Evolutionary conservation across 176 grass and related monocot species (phyloP).

Genomic region (Oropetium thomaeum): DNA sequence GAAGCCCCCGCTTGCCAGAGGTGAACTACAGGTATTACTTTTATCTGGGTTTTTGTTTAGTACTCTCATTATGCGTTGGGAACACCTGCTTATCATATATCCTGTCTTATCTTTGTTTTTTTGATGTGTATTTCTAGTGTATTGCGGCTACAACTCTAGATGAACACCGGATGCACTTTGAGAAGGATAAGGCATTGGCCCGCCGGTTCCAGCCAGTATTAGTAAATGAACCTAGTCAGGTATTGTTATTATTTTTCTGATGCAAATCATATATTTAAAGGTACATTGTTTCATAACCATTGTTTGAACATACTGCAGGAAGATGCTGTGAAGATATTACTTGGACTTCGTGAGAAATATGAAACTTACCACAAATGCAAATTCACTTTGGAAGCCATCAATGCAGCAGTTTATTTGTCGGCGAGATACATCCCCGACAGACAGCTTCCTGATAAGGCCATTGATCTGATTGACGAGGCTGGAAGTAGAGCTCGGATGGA

Average conservation of each 20-base stretch:
- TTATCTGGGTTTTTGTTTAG: neutral
- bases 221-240: slow-evolving; percentile 82
- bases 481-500: slow-evolving; percentile 95
- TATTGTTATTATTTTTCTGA: slow-evolving; percentile 35
- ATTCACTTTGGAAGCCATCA: slow-evolving; percentile 88
- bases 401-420: slow-evolving; percentile 96
- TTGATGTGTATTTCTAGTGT: slow-evolving; percentile 53
- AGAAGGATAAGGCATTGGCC: slow-evolving; percentile 98
- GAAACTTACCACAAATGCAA: slow-evolving; percentile 88
- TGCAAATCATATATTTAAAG: slow-evolving; percentile 6
- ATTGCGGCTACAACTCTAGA: slow-evolving; percentile 94
- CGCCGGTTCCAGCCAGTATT: slow-evolving; percentile 88
- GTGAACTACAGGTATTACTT: slow-evolving; percentile 82
- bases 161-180: slow-evolving; percentile 86
- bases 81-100: slow-evolving; percentile 3
- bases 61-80: neutral
- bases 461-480: slow-evolving; percentile 98
- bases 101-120: slow-evolving; percentile 20
- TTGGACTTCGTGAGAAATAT: slow-evolving; percentile 84
- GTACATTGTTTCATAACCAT: slow-evolving; percentile 17
- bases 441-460: slow-evolving; percentile 98
- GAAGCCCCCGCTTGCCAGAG: slow-evolving; percentile 91
- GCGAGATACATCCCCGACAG: slow-evolving; percentile 96
- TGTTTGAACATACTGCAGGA: slow-evolving; percentile 53
- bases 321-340: slow-evolving; percentile 79